These are phyloP conservation scores for Diaporthe ilicicola DNA, from an alignment of 2,329 filamentous ascomycete species.

Conservation along the genomic window DNA sequence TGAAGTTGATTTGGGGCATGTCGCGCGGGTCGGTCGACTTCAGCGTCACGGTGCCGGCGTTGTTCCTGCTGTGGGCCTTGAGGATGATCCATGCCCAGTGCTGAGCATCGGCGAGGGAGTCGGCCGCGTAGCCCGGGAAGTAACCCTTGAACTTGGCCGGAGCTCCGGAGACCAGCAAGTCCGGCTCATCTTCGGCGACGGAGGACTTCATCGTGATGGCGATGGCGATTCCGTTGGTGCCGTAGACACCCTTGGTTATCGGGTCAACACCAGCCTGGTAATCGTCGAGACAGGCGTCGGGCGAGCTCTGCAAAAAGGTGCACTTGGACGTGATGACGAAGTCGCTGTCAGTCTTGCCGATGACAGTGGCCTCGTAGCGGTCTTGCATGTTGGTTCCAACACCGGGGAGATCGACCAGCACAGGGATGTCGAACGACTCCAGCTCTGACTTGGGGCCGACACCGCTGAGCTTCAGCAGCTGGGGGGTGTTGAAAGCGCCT, in stretches of 20 bases:
- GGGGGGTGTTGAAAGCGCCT: slow-evolving; percentile 43
- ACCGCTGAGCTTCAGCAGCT: slow-evolving; percentile 45
- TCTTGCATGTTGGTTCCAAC: slow-evolving; percentile 44
- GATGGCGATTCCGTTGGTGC: slow-evolving; percentile 33
- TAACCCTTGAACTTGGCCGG: slow-evolving; percentile 33
- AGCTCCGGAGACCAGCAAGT: slow-evolving; percentile 53
- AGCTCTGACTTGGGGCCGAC: slow-evolving; percentile 42
- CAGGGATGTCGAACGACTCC: slow-evolving; percentile 37
- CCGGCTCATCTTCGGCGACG: slow-evolving; percentile 49
- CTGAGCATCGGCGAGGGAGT: slow-evolving; percentile 24
- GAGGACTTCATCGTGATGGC: slow-evolving; percentile 21
- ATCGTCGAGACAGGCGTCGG: slow-evolving; percentile 35
- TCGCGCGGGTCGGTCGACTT: slow-evolving; percentile 35
- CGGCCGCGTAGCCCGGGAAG: slow-evolving; percentile 31
- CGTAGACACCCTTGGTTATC: slow-evolving; percentile 31
- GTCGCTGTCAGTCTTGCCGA: slow-evolving; percentile 31
- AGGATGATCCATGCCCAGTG: slow-evolving; percentile 36
- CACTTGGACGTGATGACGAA: slow-evolving; percentile 31
- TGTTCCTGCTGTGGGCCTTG: slow-evolving; percentile 38
- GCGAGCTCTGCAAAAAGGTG: slow-evolving; percentile 31
- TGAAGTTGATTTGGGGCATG: slow-evolving; percentile 33
- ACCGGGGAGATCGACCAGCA: slow-evolving; percentile 41
- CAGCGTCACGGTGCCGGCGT: slow-evolving; percentile 35
- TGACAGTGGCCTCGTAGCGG: slow-evolving; percentile 37
- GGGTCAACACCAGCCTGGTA: slow-evolving; percentile 34